These are phyloP conservation scores for Fonsecaea pedrosoi DNA, from an alignment of 2,329 filamentous ascomycete species.

Conservation along the genomic window DNA sequence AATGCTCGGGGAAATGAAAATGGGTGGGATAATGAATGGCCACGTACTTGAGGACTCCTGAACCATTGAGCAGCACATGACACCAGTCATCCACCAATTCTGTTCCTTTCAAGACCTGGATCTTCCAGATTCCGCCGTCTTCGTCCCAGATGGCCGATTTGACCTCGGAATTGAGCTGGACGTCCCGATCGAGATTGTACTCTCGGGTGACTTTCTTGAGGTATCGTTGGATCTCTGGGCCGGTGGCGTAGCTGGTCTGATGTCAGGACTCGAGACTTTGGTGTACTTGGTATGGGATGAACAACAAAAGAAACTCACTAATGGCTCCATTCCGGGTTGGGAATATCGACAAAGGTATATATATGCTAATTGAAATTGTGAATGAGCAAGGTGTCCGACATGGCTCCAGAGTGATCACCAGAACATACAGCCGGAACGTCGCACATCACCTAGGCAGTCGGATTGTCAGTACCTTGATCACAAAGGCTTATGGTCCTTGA, in stretches of 20 bases:
- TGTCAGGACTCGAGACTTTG: no score
- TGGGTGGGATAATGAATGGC: no score
- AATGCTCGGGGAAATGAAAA: no score
- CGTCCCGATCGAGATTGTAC: constrained; percentile 48
- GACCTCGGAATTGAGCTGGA: constrained; percentile 49
- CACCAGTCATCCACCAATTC: constrained; percentile 31
- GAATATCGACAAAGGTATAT: constrained; percentile 35
- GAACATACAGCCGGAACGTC: constrained; percentile 35
- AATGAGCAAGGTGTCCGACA: no score
- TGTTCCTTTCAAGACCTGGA: constrained; percentile 40
- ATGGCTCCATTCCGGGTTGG: constrained; percentile 52
- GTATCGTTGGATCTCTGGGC: constrained; percentile 53
- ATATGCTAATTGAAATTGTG: constrained; percentile 13
- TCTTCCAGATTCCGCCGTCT: constrained; percentile 45
- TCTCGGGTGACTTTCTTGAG: constrained; percentile 49
- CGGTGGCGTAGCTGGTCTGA: constrained; percentile 44
- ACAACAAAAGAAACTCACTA: constrained; percentile 26
- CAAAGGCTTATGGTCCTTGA: no score
- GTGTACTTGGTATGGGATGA: no score
- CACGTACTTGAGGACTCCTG: constrained; percentile 28
- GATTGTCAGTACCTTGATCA: no score
- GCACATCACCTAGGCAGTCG: constrained; percentile 27
- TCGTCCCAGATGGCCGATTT: constrained; percentile 50
- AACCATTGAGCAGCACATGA: constrained; percentile 24
- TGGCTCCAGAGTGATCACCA: background rate